Base-by-base conservation (phyloP, 352 stramenopile species). In the Pythium chondricola region DNA sequence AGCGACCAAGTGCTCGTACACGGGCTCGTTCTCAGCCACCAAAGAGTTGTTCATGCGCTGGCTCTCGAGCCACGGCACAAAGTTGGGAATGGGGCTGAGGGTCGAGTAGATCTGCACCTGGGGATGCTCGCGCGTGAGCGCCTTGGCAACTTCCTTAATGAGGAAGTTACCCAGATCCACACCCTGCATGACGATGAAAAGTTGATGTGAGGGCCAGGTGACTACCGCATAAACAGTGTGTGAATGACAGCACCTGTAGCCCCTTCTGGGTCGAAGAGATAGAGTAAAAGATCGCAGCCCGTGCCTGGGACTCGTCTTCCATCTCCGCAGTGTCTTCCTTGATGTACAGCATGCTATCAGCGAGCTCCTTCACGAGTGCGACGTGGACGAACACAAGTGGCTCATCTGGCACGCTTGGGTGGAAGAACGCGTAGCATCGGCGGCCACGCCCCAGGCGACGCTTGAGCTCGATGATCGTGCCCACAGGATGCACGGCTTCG, bases 311-410 rank as follows among this genome's bases (percentile, higher is more conserved):
- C 27, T 74, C 61, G 46, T 93, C 71, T 18, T 62, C 35, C 43
- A 89, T 63, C 48, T 70, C 69, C 35, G 90, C 74, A 8, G 74
- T 95, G 57, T 68, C 67, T 1, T 91, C 71, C 16, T 74, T 74
- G 48, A 98, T 95, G 51, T 96, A 83, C 27, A 79, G 62, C 93
- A 98, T 98, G 52, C 83, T 94, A 13, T 64, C 65, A 7, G 93
- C 92, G 1, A 98, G 68, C 36, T 93, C 66, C 55, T 80, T 79
- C 36, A 97, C 77, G 20, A 98, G 76, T 17, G 91, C 87, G 13
- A 97, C 86, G 63, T 98, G 93, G 13, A 98, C 87, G 75, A 98
- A 98, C 9, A 97, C 89, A 16, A 98, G 73, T 16, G 95, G 93
- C 58, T 95, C 82, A 44, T 96, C 76, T 11, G 85, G 90, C 14